Evolutionary conservation across 257 asterid species (phyloP).

Genomic region (Avicennia marina): DNA sequence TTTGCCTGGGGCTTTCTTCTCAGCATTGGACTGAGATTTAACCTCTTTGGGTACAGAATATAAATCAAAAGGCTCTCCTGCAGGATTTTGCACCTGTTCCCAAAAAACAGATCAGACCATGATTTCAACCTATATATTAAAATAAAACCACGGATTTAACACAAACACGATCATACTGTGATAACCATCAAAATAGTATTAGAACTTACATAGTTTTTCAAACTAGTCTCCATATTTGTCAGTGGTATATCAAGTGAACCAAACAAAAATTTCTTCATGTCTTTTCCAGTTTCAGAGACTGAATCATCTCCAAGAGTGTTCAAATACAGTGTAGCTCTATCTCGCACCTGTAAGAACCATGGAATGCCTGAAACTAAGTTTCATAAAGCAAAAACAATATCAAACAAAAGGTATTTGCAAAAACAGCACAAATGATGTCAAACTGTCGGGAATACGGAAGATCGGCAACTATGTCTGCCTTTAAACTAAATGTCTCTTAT

Average conservation of each 20-base stretch:
- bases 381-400: constrained; percentile 5
- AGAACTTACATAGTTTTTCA: constrained; percentile 78
- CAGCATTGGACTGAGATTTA: constrained; percentile 85
- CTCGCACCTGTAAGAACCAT: constrained; percentile 70
- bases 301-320: constrained; percentile 94
- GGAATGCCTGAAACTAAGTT: background rate
- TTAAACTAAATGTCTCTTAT: constrained; percentile 1
- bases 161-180: background rate
- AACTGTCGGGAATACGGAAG: background rate
- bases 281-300: constrained; percentile 79
- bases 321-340: constrained; percentile 93
- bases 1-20: constrained; percentile 92
- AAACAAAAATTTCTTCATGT: constrained; percentile 80
- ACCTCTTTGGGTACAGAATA: constrained; percentile 82
- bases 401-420: background rate
- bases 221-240: constrained; percentile 76
- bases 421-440: constrained; percentile 5
- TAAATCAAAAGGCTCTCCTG: constrained; percentile 84
- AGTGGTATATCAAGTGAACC: constrained; percentile 85
- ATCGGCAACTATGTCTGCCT: background rate
- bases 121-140: background rate
- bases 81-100: constrained; percentile 57
- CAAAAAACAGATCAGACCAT: constrained; percentile 13
- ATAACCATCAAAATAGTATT: constrained; percentile 6
- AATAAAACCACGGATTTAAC: background rate